These are phyloP conservation scores for Marasmius oreades DNA, from an alignment of 1,284 basidiomycete genomes.

Conservation along the genomic window DNA sequence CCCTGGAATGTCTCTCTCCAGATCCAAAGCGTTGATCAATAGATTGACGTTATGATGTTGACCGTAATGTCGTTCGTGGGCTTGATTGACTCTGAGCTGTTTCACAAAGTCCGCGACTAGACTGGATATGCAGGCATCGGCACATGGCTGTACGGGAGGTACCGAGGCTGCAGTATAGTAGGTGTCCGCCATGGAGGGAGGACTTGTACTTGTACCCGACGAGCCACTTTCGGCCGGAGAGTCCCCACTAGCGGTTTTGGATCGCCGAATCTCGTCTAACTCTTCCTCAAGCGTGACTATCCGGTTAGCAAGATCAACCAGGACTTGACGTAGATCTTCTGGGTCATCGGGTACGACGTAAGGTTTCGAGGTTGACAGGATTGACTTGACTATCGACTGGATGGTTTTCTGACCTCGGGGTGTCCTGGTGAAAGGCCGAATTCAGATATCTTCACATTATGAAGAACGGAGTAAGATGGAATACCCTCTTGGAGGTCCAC, in stretches of 20 bases:
- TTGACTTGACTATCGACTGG: conserved; percentile 6
- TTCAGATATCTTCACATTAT: neutral
- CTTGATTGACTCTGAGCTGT: neutral
- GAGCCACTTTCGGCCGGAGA: too few relatives aligned
- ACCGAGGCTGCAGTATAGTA: neutral
- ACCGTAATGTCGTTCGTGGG: neutral
- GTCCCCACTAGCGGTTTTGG: too few relatives aligned
- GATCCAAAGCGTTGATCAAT: neutral
- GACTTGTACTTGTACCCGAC: neutral
- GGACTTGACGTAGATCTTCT: conserved; percentile 3
- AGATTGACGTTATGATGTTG: neutral
- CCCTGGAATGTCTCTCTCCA: neutral
- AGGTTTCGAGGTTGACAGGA: conserved; percentile 4
- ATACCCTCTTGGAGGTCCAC: conserved; percentile 9
- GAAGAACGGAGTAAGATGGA: neutral
- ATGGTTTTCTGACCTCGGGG: neutral
- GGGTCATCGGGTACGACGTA: conserved; percentile 16
- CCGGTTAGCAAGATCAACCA: conserved; percentile 12
- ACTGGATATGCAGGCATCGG: neutral
- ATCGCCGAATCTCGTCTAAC: neutral
- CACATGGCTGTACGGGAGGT: neutral
- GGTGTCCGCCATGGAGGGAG: neutral
- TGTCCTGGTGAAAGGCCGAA: neutral
- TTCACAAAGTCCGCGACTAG: neutral
- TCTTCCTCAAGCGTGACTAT: conserved; percentile 10